Conservation (phyloP, 2,329 filamentous ascomycete genomes). For the Botrytis hyacinthi region DNA sequence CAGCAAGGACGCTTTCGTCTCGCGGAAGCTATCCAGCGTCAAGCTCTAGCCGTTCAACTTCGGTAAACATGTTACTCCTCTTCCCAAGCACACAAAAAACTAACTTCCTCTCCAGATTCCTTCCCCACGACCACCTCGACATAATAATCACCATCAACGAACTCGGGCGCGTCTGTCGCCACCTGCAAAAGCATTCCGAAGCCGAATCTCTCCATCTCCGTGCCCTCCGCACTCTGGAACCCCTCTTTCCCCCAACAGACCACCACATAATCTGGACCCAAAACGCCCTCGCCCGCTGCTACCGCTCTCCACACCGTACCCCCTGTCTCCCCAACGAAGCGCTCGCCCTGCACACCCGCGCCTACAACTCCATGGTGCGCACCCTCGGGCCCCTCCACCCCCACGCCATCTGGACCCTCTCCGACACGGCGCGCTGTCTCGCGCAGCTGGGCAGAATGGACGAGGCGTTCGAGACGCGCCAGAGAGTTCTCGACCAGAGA, state of each 20-base stretch:
- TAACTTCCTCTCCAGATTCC: background rate
- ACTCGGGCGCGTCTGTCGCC: slow-evolving; percentile 18
- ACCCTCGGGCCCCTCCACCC: background rate
- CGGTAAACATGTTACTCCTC: background rate
- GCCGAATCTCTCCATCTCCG: slow-evolving; percentile 13
- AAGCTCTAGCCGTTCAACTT: slow-evolving; percentile 20
- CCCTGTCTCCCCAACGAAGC: background rate
- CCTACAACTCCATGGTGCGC: slow-evolving; percentile 1
- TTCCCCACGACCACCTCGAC: slow-evolving; percentile 16
- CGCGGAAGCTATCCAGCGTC: slow-evolving; percentile 17
- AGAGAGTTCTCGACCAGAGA: background rate
- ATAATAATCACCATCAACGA: slow-evolving; percentile 21
- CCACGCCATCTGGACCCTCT: slow-evolving; percentile 15
- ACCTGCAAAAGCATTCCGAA: slow-evolving; percentile 16
- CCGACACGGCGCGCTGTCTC: slow-evolving; percentile 11
- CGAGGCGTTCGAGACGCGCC: background rate
- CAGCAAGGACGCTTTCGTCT: slow-evolving; percentile 19
- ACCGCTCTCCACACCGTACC: background rate
- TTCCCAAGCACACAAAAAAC: background rate
- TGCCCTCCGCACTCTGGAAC: slow-evolving; percentile 2
- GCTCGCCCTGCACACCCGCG: slow-evolving; percentile 3
- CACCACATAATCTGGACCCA: slow-evolving; percentile 20
- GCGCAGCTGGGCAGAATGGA: background rate
- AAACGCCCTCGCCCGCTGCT: slow-evolving; percentile 17
- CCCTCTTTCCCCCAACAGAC: slow-evolving; percentile 13